Evolutionary conservation across 2,329 filamentous ascomycete species (phyloP), one percentile per base, ranked within the genome.

Genomic region (Fusarium phyllophilum): DNA sequence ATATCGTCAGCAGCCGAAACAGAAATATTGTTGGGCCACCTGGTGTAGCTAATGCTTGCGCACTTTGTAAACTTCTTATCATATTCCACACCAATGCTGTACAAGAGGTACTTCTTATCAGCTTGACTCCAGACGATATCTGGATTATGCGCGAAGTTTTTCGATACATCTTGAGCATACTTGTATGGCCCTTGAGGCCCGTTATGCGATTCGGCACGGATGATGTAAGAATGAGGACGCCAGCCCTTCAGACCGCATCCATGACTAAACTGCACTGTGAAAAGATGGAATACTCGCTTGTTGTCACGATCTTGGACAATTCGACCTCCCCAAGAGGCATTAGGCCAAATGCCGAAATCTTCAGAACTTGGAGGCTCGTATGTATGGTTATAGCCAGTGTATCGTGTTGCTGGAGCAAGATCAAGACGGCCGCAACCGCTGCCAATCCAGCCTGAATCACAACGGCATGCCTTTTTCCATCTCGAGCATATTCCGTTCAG

Each of bases 301-400:
- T 86, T 79, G 0, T 74, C 22, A 0, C 78, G 83, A 56, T 87
- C 86, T 44, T 84, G 84, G 1, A 87, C 59, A 39, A 87, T 85
- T 18, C 82, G 82, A 1, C 83, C 84, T 20, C 86, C 84, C 86
- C 86, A 87, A 0, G 85, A 87, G 1, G 86, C 85, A 60, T 85
- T 87, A 7, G 46, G 67, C 67, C 57, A 71, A 4, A 59, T 36
- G 0, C 45, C 54, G 22, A 67, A 46, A 39, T 71, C 57, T n/a
- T n/a, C n/a, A n/a, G 34, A 24, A 8, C 83, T 80, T 1, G 72
- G 77, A 54, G 84, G 85, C 22, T 82, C 80, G 4, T 75, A 77
- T 8, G 85, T 87, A 62, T 84, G 78, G 68, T 88, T 87, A 73
- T 87, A 87, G 2, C 86, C 86, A 1, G 81, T 82, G 48, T 79